These are phyloP conservation scores for Nemania sp. DNA, from an alignment of 2,329 filamentous ascomycete genomes.

Conservation along the genomic window DNA sequence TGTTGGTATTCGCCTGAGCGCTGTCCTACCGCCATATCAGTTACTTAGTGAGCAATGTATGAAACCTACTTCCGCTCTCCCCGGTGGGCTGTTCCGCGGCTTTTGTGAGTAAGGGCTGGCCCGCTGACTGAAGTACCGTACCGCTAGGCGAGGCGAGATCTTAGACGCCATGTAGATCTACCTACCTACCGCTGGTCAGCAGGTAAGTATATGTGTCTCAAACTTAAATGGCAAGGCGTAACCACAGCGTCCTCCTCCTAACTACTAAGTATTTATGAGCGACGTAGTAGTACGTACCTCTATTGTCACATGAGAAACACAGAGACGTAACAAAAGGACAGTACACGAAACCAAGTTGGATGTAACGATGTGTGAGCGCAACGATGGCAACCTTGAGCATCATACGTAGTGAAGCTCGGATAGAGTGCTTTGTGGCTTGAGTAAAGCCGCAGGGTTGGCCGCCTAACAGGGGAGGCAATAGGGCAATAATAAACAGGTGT, in stretches of 20 bases:
- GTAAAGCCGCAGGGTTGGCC: not conserved
- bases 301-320: not conserved
- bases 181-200: not conserved
- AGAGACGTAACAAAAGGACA: not conserved
- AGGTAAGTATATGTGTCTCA: not conserved
- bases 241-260: not conserved
- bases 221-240: not conserved
- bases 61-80: slow-evolving; percentile 17
- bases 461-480: slow-evolving; percentile 2
- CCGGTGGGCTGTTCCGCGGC: slow-evolving; percentile 1
- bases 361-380: not conserved
- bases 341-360: not conserved
- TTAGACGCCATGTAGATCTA: not conserved
- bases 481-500: slow-evolving; percentile 1
- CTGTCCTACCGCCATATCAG: not conserved
- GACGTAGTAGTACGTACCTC: not conserved
- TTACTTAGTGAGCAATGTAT: not conserved
- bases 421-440: slow-evolving; percentile 3
- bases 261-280: not conserved
- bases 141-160: slow-evolving; percentile 8
- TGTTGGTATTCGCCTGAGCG: not conserved
- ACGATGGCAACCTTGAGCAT: not conserved
- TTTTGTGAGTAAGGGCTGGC: not conserved
- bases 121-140: slow-evolving; percentile 8
- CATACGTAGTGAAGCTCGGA: not conserved